Evolutionary conservation across 805 yeast species (phyloP).

Genomic region (Nematodospora valgi): DNA sequence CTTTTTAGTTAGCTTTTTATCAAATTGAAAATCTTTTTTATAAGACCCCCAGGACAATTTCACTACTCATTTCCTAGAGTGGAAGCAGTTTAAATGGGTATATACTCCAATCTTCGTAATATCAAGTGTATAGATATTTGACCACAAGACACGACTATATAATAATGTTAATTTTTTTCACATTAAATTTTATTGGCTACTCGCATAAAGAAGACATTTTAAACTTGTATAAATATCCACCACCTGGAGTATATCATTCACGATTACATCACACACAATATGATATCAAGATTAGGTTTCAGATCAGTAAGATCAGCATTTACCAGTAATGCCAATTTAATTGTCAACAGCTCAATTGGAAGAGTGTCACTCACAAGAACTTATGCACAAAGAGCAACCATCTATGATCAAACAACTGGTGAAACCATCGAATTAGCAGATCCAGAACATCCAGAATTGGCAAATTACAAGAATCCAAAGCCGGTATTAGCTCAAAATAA

Average conservation of each 20-base stretch:
- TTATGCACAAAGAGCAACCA: slow-evolving; percentile 14
- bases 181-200: slow-evolving; percentile 17
- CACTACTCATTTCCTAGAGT: too few relatives aligned
- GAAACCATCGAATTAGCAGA: slow-evolving; percentile 37
- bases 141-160: neutral
- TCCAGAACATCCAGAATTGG: slow-evolving; percentile 40
- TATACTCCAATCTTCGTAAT: too few relatives aligned
- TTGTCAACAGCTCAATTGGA: neutral
- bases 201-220: neutral
- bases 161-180: slow-evolving; percentile 14
- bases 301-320: neutral
- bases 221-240: neutral
- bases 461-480: slow-evolving; percentile 64
- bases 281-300: slow-evolving; percentile 12
- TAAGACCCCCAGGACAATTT: too few relatives aligned
- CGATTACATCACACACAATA: too few relatives aligned
- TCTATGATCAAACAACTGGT: slow-evolving; percentile 40
- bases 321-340: neutral
- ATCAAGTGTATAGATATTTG: neutral
- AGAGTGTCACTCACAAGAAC: slow-evolving; percentile 3
- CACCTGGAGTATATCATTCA: too few relatives aligned
- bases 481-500: slow-evolving; percentile 59
- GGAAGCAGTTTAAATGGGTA: too few relatives aligned
- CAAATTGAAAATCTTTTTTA: too few relatives aligned
- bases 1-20: too few relatives aligned